phyloP scores from a whole-genome alignment of 148 eudicot genomes.

The Rhododendron simsii region DNA sequence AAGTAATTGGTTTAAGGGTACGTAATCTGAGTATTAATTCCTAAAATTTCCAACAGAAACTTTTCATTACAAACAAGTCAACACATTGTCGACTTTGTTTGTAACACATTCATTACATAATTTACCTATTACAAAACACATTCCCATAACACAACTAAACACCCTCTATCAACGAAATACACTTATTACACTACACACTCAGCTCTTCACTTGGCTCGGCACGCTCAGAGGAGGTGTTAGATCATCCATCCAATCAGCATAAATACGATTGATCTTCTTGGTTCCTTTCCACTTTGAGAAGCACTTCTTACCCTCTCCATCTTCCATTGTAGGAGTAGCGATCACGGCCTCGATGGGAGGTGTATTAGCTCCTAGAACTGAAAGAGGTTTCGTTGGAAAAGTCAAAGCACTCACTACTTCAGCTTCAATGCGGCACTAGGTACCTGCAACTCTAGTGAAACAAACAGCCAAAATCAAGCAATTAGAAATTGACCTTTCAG shows the following conservation, averaged over 20 bases:
- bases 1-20: too few relatives aligned
- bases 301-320: conserved; percentile 36
- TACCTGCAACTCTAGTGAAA: conserved; percentile 39
- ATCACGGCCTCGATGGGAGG: conserved; percentile 14
- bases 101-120: too few relatives aligned
- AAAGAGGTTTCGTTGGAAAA: conserved; percentile 25
- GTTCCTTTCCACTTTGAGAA: conserved; percentile 48
- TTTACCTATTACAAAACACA: too few relatives aligned
- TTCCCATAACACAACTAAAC: too few relatives aligned
- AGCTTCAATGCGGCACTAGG: conserved; percentile 39
- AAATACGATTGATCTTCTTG: conserved; percentile 72
- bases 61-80: too few relatives aligned
- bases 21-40: too few relatives aligned
- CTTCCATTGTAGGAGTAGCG: conserved; percentile 26
- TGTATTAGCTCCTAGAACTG: conserved; percentile 24
- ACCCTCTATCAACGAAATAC: too few relatives aligned
- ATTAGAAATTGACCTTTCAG: too few relatives aligned
- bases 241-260: conserved; percentile 83
- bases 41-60: too few relatives aligned
- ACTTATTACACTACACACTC: not conserved
- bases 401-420: conserved; percentile 14
- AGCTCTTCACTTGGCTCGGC: conserved; percentile 27
- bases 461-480: not conserved
- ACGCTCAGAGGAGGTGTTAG: conserved; percentile 29
- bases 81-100: too few relatives aligned